A percentile compares a stretch with the other conserved stretches of the same genome.
These are phyloP conservation scores for Botrytis deweyae DNA, from an alignment of 2,329 filamentous ascomycete genomes.

Conservation along the genomic window DNA sequence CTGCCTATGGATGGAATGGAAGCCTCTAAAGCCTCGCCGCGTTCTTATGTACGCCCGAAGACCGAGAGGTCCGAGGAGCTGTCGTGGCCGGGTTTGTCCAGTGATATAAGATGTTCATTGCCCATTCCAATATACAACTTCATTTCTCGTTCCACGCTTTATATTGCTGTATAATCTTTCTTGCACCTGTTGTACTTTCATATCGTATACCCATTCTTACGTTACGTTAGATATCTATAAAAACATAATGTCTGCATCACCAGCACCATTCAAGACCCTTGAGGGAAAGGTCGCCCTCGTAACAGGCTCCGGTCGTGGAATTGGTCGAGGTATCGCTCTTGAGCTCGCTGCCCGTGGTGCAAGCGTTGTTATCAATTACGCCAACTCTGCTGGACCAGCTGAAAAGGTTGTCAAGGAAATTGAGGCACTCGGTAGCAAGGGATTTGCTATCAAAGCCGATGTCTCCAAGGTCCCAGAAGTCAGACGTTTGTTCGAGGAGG, in stretches of 20 bases:
- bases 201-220: constrained; percentile 6
- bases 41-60: constrained; percentile 19
- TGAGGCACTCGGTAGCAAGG: constrained; percentile 49
- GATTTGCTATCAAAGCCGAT: constrained; percentile 57
- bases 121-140: background rate
- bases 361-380: constrained; percentile 59
- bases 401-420: constrained; percentile 57
- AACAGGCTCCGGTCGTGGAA: constrained; percentile 77
- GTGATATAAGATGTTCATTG: constrained; percentile 15
- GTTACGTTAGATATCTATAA: background rate
- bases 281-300: constrained; percentile 72
- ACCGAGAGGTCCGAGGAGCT: constrained; percentile 18
- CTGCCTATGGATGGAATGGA: background rate
- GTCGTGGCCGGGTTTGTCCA: constrained; percentile 8
- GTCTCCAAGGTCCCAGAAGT: constrained; percentile 50
- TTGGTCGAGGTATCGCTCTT: constrained; percentile 56
- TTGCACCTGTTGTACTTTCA: background rate
- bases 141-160: background rate
- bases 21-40: constrained; percentile 17
- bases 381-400: constrained; percentile 53
- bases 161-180: background rate
- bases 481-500: constrained; percentile 31
- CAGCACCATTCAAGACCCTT: constrained; percentile 22
- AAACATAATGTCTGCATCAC: constrained; percentile 6
- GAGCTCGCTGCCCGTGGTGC: constrained; percentile 44